phyloP scores from a whole-genome alignment of 73 alveolate genomes.

The Diophrys sp. region DNA sequence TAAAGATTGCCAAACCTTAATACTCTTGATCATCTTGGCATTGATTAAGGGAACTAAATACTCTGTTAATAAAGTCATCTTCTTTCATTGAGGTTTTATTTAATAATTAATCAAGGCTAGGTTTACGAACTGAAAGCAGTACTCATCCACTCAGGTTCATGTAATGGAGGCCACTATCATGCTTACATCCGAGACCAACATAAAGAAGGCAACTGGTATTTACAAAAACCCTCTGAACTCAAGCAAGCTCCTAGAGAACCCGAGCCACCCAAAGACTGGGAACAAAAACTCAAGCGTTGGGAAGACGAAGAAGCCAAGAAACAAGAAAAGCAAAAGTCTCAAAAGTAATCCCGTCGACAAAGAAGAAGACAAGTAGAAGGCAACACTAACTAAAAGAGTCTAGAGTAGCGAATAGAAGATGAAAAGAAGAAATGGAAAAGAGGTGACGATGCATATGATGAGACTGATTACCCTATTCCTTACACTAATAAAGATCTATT shows the following conservation, averaged over 20 bases:
- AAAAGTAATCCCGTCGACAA: conserved; percentile 32
- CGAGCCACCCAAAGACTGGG: conserved; percentile 8
- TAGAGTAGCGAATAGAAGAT: conserved; percentile 54
- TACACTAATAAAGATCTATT: conserved; percentile 73
- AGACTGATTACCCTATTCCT: conserved; percentile 86
- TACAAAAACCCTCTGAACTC: conserved; percentile 42
- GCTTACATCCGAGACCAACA: conserved; percentile 94
- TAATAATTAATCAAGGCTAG: too few relatives aligned
- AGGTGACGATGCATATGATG: conserved; percentile 54
- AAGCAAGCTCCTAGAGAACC: conserved; percentile 1
- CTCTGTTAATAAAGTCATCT: too few relatives aligned
- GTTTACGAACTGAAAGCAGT: conserved; percentile 91
- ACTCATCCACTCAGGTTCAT: conserved; percentile 95
- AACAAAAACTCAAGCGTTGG: neutral
- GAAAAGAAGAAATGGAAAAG: conserved; percentile 36
- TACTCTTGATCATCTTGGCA: too few relatives aligned
- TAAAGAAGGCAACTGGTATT: conserved; percentile 92
- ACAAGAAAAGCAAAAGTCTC: neutral
- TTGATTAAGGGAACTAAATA: too few relatives aligned
- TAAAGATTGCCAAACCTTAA: too few relatives aligned
- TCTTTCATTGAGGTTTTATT: too few relatives aligned
- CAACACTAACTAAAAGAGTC: conserved; percentile 19
- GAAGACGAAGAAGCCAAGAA: conserved; percentile 11
- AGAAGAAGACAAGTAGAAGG: conserved; percentile 26
- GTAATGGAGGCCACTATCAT: conserved; percentile 97